Base-by-base conservation (phyloP, 78 protist genomes). In the slime mould (Dictyostelium discoideum) region DNA sequence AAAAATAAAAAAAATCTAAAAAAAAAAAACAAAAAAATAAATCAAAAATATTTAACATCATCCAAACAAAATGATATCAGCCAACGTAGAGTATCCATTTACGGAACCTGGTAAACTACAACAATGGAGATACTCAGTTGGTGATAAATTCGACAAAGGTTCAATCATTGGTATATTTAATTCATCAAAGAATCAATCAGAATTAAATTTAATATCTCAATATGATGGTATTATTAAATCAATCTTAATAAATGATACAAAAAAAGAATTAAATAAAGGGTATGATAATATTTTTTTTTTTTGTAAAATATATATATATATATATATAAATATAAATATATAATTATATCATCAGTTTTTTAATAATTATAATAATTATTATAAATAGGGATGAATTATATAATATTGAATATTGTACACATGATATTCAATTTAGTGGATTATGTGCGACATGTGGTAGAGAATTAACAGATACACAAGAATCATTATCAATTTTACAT, bases 401-500 rank as follows among this genome's bases (percentile, higher is more conserved):
- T 42, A 24, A 16, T 44, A 46, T 87, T 26, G 93, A 87, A 13
- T 40, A 76, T 87, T 92, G 96, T 54, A 29, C 85, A 46, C 96
- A 92, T 74, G 96, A 92, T 46, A 46, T 92, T 14, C 78, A 67
- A 32, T 84, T 92, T 80, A 57, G 81, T 24, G 85, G 84, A 18
- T 79, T 92, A 63, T 92, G 96, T 74, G 90, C 96, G 16, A 50
- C 85, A 10, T 92, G 96, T 86, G 96, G 96, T 18, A 40, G 85
- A 84, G 96, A 84, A 13, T 40, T 92, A 54, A 3, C 85, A 7
- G 83, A 76, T 44, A 20, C 73, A n/a, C n/a, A 22, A 63, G 44
- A 78, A 4, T 20, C 39, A 26, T 48, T 63, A 9, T 40, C 92
- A 16, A 92, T 92, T 74, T 48, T 81, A 32, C 89, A 79, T 80